These are phyloP conservation scores for Rhododendron williamsianum DNA, from an alignment of 148 eudicot species.

Conservation along the genomic window DNA sequence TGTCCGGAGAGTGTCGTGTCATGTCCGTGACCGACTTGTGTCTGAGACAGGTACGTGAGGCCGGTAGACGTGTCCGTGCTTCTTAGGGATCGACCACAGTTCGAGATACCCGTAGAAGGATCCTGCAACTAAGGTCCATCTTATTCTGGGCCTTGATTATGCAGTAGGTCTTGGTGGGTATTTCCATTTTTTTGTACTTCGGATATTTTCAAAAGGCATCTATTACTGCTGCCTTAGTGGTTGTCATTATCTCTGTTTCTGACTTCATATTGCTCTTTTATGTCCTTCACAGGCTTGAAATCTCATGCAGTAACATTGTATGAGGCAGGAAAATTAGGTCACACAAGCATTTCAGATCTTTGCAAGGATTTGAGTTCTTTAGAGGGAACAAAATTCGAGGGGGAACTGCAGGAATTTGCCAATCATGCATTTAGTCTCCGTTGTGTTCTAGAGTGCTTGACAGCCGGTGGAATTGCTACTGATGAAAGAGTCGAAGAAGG, in stretches of 20 bases:
- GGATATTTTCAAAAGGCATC: neutral
- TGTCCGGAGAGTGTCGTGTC: too few relatives aligned
- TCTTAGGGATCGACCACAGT: neutral
- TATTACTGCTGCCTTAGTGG: slow-evolving; percentile 1
- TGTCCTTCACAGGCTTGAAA: slow-evolving; percentile 68
- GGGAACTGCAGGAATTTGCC: slow-evolving; percentile 97
- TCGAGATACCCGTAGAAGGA: neutral
- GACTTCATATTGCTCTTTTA: neutral
- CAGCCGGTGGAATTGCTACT: slow-evolving; percentile 75
- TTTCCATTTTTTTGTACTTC: neutral
- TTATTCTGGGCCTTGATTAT: neutral
- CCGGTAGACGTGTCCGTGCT: neutral
- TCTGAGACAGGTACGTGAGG: too few relatives aligned
- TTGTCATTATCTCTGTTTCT: neutral
- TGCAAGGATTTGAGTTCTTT: slow-evolving; percentile 88
- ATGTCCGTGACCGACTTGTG: too few relatives aligned
- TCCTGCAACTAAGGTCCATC: neutral
- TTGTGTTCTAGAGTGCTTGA: slow-evolving; percentile 77
- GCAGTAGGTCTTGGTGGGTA: neutral
- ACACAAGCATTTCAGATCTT: slow-evolving; percentile 87
- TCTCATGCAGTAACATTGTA: slow-evolving; percentile 96
- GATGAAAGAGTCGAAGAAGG: slow-evolving; percentile 26
- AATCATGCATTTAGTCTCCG: slow-evolving; percentile 99
- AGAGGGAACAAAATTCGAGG: slow-evolving; percentile 93
- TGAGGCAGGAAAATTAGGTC: slow-evolving; percentile 96